phyloP scores from a whole-genome alignment of 331 rosid genomes.

The Malus hybrid region DNA sequence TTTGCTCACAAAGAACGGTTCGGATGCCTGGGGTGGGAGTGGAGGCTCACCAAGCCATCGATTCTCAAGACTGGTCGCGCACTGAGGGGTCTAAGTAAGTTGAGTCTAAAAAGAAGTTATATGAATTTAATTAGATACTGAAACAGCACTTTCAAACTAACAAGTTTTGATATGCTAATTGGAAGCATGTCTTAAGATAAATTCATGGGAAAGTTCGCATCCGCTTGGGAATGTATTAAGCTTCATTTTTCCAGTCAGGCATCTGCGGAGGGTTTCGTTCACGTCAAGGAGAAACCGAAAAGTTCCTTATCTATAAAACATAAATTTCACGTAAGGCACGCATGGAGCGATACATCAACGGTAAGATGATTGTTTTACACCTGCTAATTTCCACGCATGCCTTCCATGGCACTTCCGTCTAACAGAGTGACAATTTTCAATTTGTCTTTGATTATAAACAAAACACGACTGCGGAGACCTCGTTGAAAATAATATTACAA shows the following conservation, averaged over 20 bases:
- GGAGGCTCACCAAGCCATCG: constrained; percentile 45
- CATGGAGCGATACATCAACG: not conserved
- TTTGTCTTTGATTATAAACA: not conserved
- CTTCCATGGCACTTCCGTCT: too few species aligned
- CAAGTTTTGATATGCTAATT: too few species aligned
- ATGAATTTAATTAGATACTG: too few species aligned
- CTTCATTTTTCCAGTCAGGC: not conserved
- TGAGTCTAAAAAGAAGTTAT: constrained; percentile 7
- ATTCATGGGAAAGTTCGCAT: too few species aligned
- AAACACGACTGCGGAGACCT: not conserved
- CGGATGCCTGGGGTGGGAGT: constrained; percentile 73
- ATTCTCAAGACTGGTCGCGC: constrained; percentile 50
- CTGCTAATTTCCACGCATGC: too few species aligned
- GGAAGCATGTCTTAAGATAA: too few species aligned
- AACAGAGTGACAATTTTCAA: not conserved
- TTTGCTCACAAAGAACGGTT: constrained; percentile 47
- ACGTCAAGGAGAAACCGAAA: not conserved
- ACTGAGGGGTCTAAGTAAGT: constrained; percentile 61
- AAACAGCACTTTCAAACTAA: too few species aligned
- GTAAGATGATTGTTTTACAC: not conserved
- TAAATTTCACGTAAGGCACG: not conserved
- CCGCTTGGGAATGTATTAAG: too few species aligned
- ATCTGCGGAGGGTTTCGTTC: not conserved
- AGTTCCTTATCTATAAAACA: not conserved
- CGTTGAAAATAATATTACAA: not conserved